Base-by-base conservation (phyloP, 176 grass and related monocot species). In the Avena insularis region DNA sequence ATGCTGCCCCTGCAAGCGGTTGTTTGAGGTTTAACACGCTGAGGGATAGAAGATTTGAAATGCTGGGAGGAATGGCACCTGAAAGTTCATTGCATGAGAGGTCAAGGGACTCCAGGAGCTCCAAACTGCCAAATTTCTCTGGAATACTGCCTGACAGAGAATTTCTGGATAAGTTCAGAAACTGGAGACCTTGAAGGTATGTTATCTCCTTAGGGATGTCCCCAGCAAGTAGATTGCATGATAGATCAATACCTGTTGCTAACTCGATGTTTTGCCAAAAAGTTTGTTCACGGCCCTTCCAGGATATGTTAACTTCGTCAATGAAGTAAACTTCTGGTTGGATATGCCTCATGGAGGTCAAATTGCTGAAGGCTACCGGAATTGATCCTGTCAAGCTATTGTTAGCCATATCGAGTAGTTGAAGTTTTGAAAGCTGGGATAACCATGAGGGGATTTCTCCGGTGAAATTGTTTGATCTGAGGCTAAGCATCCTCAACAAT, bases 381-480 rank as follows among this genome's bases (percentile, higher is more conserved):
- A 72, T 48, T 1, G n/a, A 49, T 73, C 71, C 71, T 12, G 12
- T 25, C 10, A 73, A 25, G 71, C 71, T 48, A 25, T 73, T 73
- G 19, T 72, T 72, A 19, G 70, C 38, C 70, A 72, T 72, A n/a
- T 72, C 20, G 5, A 72, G 40, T 19, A 72, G 40, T 45, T 72
- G 70, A 71, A 71, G 38, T 46, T n/a, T 1, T 9, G 65, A 35
- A 68, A 68, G 65, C 2, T 13, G 14, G 0, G 13, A 36, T 36
- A 68, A 33, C 6, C 36, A 2, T 0, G 2, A 0, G 31, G 31
- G 65, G 0, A 68, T 68, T 68, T 19, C 14, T 19, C 65, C 65
- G 0, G 13, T 17, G 65, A 68, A 68, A 36, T 68, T 68, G 14
- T 68, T 68, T 68, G 65, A 68, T 68, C 31, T 19, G 17, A 69